These are phyloP conservation scores for Symbiodinium natans DNA, from an alignment of 73 alveolate species.

Conservation along the genomic window DNA sequence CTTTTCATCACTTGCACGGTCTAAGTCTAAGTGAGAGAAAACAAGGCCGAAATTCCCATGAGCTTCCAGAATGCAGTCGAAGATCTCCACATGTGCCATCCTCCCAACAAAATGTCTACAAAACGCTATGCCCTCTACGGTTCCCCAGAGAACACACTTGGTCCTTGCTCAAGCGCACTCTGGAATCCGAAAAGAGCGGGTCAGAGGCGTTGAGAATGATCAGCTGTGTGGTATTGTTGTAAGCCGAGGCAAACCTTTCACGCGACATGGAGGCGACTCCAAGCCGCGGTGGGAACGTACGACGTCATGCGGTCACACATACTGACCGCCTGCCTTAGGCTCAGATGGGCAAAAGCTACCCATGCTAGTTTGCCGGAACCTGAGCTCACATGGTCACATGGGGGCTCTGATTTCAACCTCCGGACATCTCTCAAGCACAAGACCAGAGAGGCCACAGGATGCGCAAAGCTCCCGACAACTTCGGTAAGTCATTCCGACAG, in stretches of 20 bases:
- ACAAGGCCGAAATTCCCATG: neutral
- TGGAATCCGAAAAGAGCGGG: constrained; percentile 41
- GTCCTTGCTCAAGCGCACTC: constrained; percentile 63
- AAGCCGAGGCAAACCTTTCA: constrained; percentile 40
- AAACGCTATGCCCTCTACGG: neutral
- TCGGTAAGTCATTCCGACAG: neutral
- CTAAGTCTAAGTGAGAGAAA: too few relatives aligned
- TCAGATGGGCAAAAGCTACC: neutral
- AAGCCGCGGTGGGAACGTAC: too few relatives aligned
- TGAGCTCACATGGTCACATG: neutral
- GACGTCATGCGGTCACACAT: too few relatives aligned
- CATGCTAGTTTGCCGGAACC: neutral
- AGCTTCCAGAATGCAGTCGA: neutral
- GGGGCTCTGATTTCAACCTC: too few relatives aligned
- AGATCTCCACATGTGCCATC: constrained; percentile 67
- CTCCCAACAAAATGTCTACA: neutral
- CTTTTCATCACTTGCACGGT: too few relatives aligned
- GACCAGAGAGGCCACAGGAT: neutral
- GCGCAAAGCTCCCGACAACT: neutral
- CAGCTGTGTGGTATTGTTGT: neutral
- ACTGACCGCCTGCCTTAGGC: constrained; percentile 8
- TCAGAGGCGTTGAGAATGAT: constrained; percentile 42
- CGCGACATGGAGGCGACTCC: too few relatives aligned
- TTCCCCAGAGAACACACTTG: neutral
- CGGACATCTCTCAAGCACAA: too few relatives aligned